Percentiles rank a stretch among this genome's conserved stretches.
phyloP scores from a whole-genome alignment of 257 asterid species.

The Plantago ovata region DNA sequence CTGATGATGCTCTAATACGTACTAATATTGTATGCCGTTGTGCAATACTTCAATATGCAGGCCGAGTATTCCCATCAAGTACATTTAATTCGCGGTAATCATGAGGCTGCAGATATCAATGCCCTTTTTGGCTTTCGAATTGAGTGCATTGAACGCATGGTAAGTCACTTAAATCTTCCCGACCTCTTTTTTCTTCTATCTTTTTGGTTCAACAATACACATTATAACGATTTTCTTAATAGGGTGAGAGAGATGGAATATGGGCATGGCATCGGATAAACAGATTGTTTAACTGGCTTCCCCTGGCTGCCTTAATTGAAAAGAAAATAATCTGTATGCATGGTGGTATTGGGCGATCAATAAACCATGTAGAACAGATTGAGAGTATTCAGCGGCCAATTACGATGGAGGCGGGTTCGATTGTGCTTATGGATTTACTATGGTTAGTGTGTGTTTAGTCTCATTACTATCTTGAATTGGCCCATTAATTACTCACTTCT shows the following conservation, averaged over 20 bases:
- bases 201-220: conserved; percentile 5
- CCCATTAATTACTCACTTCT: conserved; percentile 5
- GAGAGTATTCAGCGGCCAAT: conserved; percentile 96
- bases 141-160: conserved; percentile 99
- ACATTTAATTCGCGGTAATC: conserved; percentile 97
- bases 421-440: conserved; percentile 93
- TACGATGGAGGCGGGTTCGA: conserved; percentile 98
- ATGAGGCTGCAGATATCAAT: conserved; percentile 99
- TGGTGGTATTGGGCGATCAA: conserved; percentile 99
- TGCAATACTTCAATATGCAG: conserved; percentile 38
- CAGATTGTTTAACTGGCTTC: conserved; percentile 98
- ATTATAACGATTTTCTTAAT: conserved; percentile 29
- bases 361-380: conserved; percentile 92
- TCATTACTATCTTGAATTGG: conserved; percentile 3
- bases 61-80: conserved; percentile 84
- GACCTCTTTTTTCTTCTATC: not conserved
- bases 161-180: no score
- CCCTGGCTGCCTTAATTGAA: conserved; percentile 94
- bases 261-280: conserved; percentile 99
- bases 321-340: conserved; percentile 97
- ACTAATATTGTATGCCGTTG: conserved; percentile 18
- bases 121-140: conserved; percentile 98
- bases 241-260: conserved; percentile 99
- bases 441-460: conserved; percentile 53
- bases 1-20: conserved; percentile 6